Evolutionary conservation across 768 basidiomycete genomes (phyloP), one percentile per base, ranked within the genome.

Genomic region (Pholiota conissans): DNA sequence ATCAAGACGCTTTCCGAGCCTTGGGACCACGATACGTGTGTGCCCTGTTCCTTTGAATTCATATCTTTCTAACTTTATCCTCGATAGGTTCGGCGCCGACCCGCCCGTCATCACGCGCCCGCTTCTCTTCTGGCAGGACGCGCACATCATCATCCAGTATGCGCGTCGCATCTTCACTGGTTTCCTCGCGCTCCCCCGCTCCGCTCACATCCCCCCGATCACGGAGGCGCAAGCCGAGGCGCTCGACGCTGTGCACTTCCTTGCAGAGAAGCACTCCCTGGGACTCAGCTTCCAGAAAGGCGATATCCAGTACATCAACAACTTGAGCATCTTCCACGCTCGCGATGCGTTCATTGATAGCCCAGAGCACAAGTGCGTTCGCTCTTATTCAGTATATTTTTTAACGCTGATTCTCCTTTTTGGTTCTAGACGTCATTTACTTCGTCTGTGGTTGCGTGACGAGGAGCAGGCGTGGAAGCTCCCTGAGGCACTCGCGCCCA

Each of bases 221-320:
- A 75, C 76, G 5, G 79, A 81, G 61, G 79, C 76, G 10, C 79
- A 81, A 54, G 78, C 79, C 0, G 78, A 79, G 58, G 78, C 79
- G 2, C 69, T 81, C 16, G 78, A 79, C 55, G 68, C 73, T 6
- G 59, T 79, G 16, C 79, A 79, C 60, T 81, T 75, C 65, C 57
- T 74, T 9, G 79, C 75, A 0, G 75, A 78, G 61, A 78, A 77
- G 56, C 71, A 74, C 57, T 70, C 74, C 29, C 67, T 81, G 1
- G 75, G 67, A 3, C 67, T 81, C 45, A 79, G 78, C 53, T 79
- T 80, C 69, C 70, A 77, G 67, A 79, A 79, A 52, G 78, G 78
- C 49, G 78, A 79, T 52, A 77, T 80, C 28, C 79, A 80, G 60
- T 80, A 77, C 55, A 79, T 79, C 64, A 80, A 79, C 64, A 79